These are phyloP conservation scores for Cicer yamashitae DNA, from an alignment of 306 rosid genomes.

Conservation along the genomic window DNA sequence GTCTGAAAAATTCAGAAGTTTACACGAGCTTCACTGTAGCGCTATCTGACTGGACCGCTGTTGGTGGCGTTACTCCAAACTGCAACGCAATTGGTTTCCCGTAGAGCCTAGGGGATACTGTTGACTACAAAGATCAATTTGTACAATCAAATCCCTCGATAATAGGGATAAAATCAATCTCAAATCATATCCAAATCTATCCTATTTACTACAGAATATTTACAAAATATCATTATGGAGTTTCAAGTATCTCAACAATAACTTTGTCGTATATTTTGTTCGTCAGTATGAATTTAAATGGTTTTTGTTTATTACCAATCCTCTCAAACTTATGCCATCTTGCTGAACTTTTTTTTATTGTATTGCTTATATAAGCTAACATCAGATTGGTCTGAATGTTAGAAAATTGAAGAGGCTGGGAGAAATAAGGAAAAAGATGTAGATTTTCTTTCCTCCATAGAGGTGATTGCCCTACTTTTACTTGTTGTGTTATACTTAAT, in stretches of 20 bases:
- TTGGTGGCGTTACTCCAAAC: too few species aligned
- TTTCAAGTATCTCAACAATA: background rate
- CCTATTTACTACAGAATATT: background rate
- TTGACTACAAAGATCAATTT: too few species aligned
- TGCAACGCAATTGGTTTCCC: too few species aligned
- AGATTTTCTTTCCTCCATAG: constrained; percentile 93
- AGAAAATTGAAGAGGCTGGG: constrained; percentile 82
- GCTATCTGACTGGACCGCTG: too few species aligned
- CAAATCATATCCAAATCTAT: too few species aligned
- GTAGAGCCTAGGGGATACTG: too few species aligned
- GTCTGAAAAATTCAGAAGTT: too few species aligned
- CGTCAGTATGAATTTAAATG: constrained; percentile 19
- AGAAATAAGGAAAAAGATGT: constrained; percentile 80
- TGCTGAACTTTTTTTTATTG: constrained; percentile 1
- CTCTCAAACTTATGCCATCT: constrained; percentile 3
- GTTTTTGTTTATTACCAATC: constrained; percentile 25
- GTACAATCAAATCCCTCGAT: too few species aligned
- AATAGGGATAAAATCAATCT: too few species aligned
- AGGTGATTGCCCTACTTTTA: constrained; percentile 58
- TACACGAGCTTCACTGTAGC: too few species aligned
- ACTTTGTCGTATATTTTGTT: constrained; percentile 3
- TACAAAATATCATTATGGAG: too few species aligned
- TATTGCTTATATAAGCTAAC: constrained; percentile 35
- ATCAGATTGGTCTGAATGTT: constrained; percentile 41
- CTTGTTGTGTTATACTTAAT: constrained; percentile 25